Percentiles rank a stretch among this genome's conserved stretches.
Evolutionary conservation across 495 filamentous ascomycete genomes (phyloP).

Genomic region (Podospora pseudopauciseta): DNA sequence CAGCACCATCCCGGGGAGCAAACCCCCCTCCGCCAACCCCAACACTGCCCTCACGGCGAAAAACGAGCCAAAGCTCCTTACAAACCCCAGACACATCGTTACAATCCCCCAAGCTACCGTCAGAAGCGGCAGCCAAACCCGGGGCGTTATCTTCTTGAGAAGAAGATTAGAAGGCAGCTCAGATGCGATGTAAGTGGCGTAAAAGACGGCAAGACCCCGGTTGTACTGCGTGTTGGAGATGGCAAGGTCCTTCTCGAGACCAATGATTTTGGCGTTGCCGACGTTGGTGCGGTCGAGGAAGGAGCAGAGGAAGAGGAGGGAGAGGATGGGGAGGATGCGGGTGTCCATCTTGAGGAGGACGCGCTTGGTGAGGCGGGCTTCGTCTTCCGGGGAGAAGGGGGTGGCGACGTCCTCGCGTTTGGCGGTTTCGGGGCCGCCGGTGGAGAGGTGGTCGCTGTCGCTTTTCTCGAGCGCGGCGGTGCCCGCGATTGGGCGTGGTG

Average conservation of each 20-base stretch:
- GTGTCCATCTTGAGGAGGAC: slow-evolving; percentile 8
- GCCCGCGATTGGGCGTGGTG: background rate
- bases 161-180: slow-evolving; percentile 84
- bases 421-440: background rate
- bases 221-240: slow-evolving; percentile 71
- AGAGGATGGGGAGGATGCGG: slow-evolving; percentile 46
- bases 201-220: slow-evolving; percentile 53
- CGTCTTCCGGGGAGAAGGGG: background rate
- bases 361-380: slow-evolving; percentile 3
- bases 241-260: slow-evolving; percentile 58
- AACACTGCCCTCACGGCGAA: slow-evolving; percentile 75
- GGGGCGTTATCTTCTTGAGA: slow-evolving; percentile 68
- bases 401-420: background rate
- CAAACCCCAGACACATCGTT: slow-evolving; percentile 69
- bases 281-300: slow-evolving; percentile 81
- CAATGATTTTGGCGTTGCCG: slow-evolving; percentile 78
- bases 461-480: background rate
- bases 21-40: slow-evolving; percentile 54
- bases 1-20: slow-evolving; percentile 50
- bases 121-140: slow-evolving; percentile 54
- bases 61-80: slow-evolving; percentile 68
- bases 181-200: slow-evolving; percentile 57
- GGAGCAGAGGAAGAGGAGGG: slow-evolving; percentile 48
- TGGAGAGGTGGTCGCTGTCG: slow-evolving; percentile 1
- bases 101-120: slow-evolving; percentile 54